Conservation (phyloP, 179 eudicot species). For the Drosera spatulata region DNA sequence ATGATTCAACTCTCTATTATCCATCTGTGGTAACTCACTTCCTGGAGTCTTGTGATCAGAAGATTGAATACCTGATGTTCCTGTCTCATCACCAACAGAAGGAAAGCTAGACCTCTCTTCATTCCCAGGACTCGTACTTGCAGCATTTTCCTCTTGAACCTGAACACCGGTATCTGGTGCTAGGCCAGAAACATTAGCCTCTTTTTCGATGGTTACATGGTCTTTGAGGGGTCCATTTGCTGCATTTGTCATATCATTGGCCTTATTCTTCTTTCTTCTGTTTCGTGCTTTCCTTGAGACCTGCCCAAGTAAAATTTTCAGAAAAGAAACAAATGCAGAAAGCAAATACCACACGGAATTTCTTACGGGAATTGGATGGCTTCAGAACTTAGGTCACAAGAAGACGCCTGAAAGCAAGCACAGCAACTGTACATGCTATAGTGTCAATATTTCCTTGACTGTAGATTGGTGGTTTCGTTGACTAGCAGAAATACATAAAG, state of each 20-base stretch:
- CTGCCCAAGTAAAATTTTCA: slow-evolving; percentile 16
- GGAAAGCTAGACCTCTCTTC: slow-evolving; percentile 15
- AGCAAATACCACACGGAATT: neutral
- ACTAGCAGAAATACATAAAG: too few relatives aligned
- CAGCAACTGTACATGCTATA: too few relatives aligned
- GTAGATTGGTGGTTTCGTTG: too few relatives aligned
- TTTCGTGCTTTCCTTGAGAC: slow-evolving; percentile 71
- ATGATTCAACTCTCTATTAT: slow-evolving; percentile 23
- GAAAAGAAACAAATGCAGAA: neutral
- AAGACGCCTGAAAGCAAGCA: neutral
- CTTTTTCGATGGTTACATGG: slow-evolving; percentile 23
- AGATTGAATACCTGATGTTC: slow-evolving; percentile 7
- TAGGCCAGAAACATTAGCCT: slow-evolving; percentile 12
- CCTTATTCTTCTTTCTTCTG: slow-evolving; percentile 36
- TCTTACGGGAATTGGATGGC: neutral
- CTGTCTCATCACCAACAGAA: slow-evolving; percentile 20
- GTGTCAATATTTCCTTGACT: too few relatives aligned
- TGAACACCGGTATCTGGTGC: slow-evolving; percentile 14
- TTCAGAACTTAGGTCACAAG: too few relatives aligned
- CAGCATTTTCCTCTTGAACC: slow-evolving; percentile 5
- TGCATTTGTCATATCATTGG: slow-evolving; percentile 20
- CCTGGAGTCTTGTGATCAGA: slow-evolving; percentile 19
- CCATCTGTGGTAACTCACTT: slow-evolving; percentile 17
- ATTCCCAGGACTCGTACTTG: slow-evolving; percentile 11
- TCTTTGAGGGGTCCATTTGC: slow-evolving; percentile 28